These are phyloP conservation scores for Syncephalastrum monosporum DNA, from an alignment of 371 early-diverging fungal genomes.

Conservation along the genomic window DNA sequence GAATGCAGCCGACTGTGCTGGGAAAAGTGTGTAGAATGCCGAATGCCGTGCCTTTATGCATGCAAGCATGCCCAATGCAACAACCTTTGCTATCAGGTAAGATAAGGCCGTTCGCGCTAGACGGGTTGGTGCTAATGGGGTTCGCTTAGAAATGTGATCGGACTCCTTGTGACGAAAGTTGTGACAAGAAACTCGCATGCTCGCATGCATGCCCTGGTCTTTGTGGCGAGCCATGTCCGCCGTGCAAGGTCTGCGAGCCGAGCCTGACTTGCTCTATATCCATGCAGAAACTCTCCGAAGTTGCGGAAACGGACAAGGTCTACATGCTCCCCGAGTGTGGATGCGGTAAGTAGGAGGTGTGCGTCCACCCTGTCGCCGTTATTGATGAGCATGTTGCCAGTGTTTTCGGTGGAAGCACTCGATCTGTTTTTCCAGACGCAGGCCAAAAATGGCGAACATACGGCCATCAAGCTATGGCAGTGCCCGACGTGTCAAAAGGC, in stretches of 20 bases:
- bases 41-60: slow-evolving; percentile 14
- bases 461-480: slow-evolving; percentile 47
- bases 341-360: slow-evolving; percentile 32
- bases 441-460: slow-evolving; percentile 43
- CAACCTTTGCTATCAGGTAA: slow-evolving; percentile 39
- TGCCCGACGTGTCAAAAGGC: slow-evolving; percentile 46
- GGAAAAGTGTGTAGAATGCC: slow-evolving; percentile 21
- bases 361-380: neutral
- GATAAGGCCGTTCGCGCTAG: neutral
- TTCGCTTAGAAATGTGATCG: slow-evolving; percentile 40
- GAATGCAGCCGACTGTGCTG: slow-evolving; percentile 41
- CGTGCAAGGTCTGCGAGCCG: slow-evolving; percentile 32
- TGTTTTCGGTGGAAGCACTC: slow-evolving; percentile 37
- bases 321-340: slow-evolving; percentile 51
- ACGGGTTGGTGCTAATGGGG: neutral
- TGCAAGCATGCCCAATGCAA: slow-evolving; percentile 42
- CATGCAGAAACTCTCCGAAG: slow-evolving; percentile 31
- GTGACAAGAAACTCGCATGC: slow-evolving; percentile 27
- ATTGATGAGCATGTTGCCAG: slow-evolving; percentile 13
- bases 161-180: slow-evolving; percentile 38
- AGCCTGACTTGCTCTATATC: slow-evolving; percentile 35
- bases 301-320: slow-evolving; percentile 29
- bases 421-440: slow-evolving; percentile 42
- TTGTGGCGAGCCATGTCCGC: slow-evolving; percentile 51
- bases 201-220: slow-evolving; percentile 46